Conservation (phyloP, 1,284 basidiomycete species). For the Lignosus rhinocerotis region DNA sequence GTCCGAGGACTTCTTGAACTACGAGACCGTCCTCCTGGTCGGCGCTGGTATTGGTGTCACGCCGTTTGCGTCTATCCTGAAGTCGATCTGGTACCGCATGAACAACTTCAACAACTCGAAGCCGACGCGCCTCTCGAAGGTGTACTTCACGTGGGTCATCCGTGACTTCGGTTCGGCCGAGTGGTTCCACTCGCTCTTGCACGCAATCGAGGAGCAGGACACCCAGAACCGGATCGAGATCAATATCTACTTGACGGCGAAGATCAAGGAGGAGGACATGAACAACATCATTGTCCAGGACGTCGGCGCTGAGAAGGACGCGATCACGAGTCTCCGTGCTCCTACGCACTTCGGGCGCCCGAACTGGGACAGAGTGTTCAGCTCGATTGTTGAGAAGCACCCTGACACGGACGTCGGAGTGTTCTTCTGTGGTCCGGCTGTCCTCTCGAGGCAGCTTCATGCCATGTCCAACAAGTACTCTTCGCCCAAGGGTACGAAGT, state of each 20-base stretch:
- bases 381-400: conserved; percentile 75
- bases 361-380: conserved; percentile 89
- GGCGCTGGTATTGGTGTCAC: conserved; percentile 93
- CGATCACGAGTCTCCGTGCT: conserved; percentile 80
- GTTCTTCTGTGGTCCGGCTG: conserved; percentile 81
- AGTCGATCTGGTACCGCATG: conserved; percentile 94
- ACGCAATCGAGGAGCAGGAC: conserved; percentile 91
- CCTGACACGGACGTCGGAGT: conserved; percentile 85
- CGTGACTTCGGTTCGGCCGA: conserved; percentile 84
- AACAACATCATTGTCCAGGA: conserved; percentile 89
- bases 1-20: conserved; percentile 84
- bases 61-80: conserved; percentile 90
- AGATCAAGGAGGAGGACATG: conserved; percentile 86
- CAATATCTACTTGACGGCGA: conserved; percentile 88
- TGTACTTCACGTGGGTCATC: conserved; percentile 89
- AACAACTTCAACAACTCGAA: conserved; percentile 75
- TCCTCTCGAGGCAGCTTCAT: conserved; percentile 72
- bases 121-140: conserved; percentile 78
- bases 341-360: conserved; percentile 93
- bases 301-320: conserved; percentile 86
- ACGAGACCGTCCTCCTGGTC: conserved; percentile 82
- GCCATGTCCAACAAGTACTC: conserved; percentile 84
- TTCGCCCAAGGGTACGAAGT: conserved; percentile 75
- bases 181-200: conserved; percentile 92
- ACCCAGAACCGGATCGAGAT: conserved; percentile 82